These are phyloP conservation scores for Eleusine indica DNA, from an alignment of 176 grass and related monocot species.

Conservation along the genomic window DNA sequence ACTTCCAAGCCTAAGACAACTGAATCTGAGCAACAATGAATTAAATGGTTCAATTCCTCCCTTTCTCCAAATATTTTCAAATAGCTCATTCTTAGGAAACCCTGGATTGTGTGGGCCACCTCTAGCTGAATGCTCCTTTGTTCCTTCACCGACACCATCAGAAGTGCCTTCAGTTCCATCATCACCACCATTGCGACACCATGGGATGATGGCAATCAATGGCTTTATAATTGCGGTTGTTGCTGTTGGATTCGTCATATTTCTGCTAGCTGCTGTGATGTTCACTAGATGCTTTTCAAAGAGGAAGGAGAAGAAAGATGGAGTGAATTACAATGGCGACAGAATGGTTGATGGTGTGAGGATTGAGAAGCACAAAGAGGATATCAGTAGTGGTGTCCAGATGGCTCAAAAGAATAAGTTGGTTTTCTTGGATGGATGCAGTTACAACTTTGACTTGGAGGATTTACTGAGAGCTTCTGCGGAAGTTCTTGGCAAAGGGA, in stretches of 20 bases:
- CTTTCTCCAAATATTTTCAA: slow-evolving; percentile 73
- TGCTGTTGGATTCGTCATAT: slow-evolving; percentile 61
- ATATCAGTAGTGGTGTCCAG: slow-evolving; percentile 82
- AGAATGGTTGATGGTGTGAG: slow-evolving; percentile 35
- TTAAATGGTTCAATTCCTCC: slow-evolving; percentile 78
- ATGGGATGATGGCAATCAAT: slow-evolving; percentile 54
- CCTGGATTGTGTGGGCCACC: slow-evolving; percentile 74
- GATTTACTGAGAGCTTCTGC: slow-evolving; percentile 93
- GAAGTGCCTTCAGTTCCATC: slow-evolving; percentile 43
- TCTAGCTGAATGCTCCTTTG: slow-evolving; percentile 68
- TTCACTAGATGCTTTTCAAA: slow-evolving; percentile 69
- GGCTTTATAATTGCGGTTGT: slow-evolving; percentile 70
- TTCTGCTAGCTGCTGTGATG: slow-evolving; percentile 61
- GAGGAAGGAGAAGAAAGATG: slow-evolving; percentile 61
- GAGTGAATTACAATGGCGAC: slow-evolving; percentile 44
- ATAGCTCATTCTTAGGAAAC: slow-evolving; percentile 77
- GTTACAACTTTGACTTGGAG: slow-evolving; percentile 94
- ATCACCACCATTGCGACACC: slow-evolving; percentile 32
- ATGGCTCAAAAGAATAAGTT: slow-evolving; percentile 90
- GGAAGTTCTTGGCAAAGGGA: slow-evolving; percentile 95
- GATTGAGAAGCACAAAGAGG: slow-evolving; percentile 73
- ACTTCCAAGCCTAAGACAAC: slow-evolving; percentile 60
- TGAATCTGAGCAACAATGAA: slow-evolving; percentile 83
- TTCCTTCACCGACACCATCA: slow-evolving; percentile 49
- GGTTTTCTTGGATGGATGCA: slow-evolving; percentile 90